A percentile compares a stretch with the other conserved stretches of the same genome.
phyloP scores from a whole-genome alignment of 2,329 filamentous ascomycete species.

The Parafenestella ontariensis region DNA sequence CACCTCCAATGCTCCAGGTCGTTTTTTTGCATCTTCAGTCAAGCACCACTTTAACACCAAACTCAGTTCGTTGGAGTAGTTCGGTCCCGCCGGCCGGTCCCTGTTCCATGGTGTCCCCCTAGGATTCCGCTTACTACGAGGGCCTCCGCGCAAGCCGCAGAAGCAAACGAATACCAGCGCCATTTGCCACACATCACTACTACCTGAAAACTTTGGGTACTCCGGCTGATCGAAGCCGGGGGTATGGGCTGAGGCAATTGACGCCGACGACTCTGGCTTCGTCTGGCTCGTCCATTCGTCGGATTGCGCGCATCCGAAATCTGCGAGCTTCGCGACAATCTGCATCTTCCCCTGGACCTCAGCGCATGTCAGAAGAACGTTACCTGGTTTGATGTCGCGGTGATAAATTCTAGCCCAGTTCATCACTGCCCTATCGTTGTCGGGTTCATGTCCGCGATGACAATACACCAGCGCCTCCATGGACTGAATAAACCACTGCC shows the following conservation, averaged over 20 bases:
- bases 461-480: constrained; percentile 17
- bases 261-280: background rate
- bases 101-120: constrained; percentile 8
- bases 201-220: constrained; percentile 7
- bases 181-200: constrained; percentile 28
- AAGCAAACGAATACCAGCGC: constrained; percentile 18
- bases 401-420: constrained; percentile 25
- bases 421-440: constrained; percentile 6
- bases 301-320: constrained; percentile 21
- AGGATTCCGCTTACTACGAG: constrained; percentile 7
- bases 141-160: constrained; percentile 10
- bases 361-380: constrained; percentile 20
- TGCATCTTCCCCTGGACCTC: background rate
- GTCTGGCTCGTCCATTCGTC: constrained; percentile 5
- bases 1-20: constrained; percentile 2
- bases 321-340: constrained; percentile 25
- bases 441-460: constrained; percentile 18
- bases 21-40: background rate
- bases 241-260: constrained; percentile 3
- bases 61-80: constrained; percentile 15
- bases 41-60: constrained; percentile 6
- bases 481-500: constrained; percentile 21
- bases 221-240: constrained; percentile 24
- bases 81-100: constrained; percentile 7
- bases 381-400: constrained; percentile 26